Evolutionary conservation across 1,139 yeast genomes (phyloP), one percentile per base, ranked within the genome.

Genomic region (Yamadazyma pseudoaaseri): DNA sequence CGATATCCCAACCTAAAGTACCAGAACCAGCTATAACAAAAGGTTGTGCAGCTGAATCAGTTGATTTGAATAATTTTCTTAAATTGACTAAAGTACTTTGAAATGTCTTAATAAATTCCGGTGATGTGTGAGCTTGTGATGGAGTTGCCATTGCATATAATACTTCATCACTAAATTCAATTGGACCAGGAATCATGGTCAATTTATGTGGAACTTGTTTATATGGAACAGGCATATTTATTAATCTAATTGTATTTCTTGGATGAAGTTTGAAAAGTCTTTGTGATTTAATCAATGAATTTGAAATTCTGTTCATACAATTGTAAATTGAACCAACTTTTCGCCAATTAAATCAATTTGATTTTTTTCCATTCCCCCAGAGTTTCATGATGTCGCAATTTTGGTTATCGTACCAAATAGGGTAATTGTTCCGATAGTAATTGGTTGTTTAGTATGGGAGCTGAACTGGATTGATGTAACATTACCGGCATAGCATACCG

Each of bases 1-100:
- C 83, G 42, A 90, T 70, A 54, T 90, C 97, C 96, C 97, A 90
- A 20, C 97, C 97, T 35, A 90, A 73, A 26, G 97, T 87, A 38
- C 97, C 97, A 2, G 95, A 84, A 26, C 97, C 97, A 4, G 95
- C 74, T 42, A 90, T 59, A 14, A 90, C 86, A 45, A 84, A 75
- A 6, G 92, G 87, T 64, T 86, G 96, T 20, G 94, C 75, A 10
- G 56, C 53, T 16, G 78, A 60, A 52, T 77, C 79, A 16, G 77
- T 64, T 16, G 94, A 82, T 56, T 81, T 76, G 72, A 89, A 89
- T 45, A 90, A 61, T 46, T 69, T 73, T 51, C 97, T 76, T 52
- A 86, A 73, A 58, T 79, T 76, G 52, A 71, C 59, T 54, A 90
- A 71, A 11, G 76, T 83, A 22, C 74, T 60, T 54, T 82, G 86